Conservation (phyloP, 73 alveolate species). For the Paramecium sonneborni region DNA sequence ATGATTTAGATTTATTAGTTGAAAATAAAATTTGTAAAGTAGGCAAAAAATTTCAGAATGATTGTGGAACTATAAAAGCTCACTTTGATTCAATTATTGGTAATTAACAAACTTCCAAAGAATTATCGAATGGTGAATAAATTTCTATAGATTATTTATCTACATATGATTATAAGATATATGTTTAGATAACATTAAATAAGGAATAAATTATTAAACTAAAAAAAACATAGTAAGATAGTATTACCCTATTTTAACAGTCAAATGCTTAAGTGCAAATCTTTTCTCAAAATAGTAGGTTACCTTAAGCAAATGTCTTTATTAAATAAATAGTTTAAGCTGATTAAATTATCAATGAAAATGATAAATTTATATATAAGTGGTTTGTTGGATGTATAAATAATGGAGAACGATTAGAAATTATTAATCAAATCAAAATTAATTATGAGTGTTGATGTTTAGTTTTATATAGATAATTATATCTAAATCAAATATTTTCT, state of each 20-base stretch:
- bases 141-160: not conserved
- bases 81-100: not conserved
- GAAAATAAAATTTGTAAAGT: slow-evolving; percentile 7
- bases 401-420: not conserved
- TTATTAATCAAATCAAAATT: not conserved
- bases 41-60: not conserved
- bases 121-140: not conserved
- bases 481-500: not conserved
- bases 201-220: not conserved
- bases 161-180: not conserved
- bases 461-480: not conserved
- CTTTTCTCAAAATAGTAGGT: not conserved
- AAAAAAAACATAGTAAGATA: not conserved
- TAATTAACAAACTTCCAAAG: not conserved
- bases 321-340: not conserved
- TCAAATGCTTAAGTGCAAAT: not conserved
- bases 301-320: not conserved
- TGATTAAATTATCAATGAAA: not conserved
- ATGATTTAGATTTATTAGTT: slow-evolving; percentile 37
- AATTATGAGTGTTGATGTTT: not conserved
- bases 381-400: not conserved
- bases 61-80: slow-evolving; percentile 1
- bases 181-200: not conserved
- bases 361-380: not conserved
- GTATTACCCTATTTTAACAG: not conserved